phyloP scores from a whole-genome alignment of 176 grass and related monocot genomes.

The Calamus simplicifolius region DNA sequence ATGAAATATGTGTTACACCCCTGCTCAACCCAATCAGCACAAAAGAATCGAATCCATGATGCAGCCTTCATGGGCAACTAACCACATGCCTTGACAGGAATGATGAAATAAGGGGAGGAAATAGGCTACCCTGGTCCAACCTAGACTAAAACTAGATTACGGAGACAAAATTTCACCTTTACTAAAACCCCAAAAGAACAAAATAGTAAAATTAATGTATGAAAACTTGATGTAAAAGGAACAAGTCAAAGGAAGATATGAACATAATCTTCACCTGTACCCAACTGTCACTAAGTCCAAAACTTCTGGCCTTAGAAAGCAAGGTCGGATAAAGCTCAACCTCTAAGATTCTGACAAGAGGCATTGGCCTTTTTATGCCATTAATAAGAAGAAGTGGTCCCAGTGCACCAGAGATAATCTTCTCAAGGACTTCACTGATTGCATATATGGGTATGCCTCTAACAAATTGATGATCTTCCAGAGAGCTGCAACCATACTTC shows the following conservation, averaged over 20 bases:
- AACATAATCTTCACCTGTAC: slow-evolving; percentile 60
- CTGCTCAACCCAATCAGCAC: too few species aligned
- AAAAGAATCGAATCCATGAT: too few species aligned
- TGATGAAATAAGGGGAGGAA: too few species aligned
- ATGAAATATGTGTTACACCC: too few species aligned
- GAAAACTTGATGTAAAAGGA: slow-evolving; percentile 14
- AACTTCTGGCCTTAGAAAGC: slow-evolving; percentile 98
- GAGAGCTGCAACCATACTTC: slow-evolving; percentile 82
- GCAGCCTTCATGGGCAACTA: too few species aligned
- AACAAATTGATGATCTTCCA: slow-evolving; percentile 98
- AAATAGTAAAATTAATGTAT: not conserved
- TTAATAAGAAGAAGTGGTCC: slow-evolving; percentile 78
- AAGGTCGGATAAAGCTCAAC: slow-evolving; percentile 97
- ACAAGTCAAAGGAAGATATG: not conserved
- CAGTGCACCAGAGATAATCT: slow-evolving; percentile 49
- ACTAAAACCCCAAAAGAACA: too few species aligned
- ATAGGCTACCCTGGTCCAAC: too few species aligned
- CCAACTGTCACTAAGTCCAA: slow-evolving; percentile 84
- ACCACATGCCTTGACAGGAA: too few species aligned
- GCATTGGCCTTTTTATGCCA: slow-evolving; percentile 68
- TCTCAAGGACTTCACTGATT: slow-evolving; percentile 90
- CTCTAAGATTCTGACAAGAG: slow-evolving; percentile 78
- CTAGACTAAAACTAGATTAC: too few species aligned
- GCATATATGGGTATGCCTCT: slow-evolving; percentile 98
- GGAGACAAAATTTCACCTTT: too few species aligned